Percentiles rank a stretch among this genome's conserved stretches.
Conservation (phyloP, 1,139 yeast species). For the Kodamaea plutei region DNA sequence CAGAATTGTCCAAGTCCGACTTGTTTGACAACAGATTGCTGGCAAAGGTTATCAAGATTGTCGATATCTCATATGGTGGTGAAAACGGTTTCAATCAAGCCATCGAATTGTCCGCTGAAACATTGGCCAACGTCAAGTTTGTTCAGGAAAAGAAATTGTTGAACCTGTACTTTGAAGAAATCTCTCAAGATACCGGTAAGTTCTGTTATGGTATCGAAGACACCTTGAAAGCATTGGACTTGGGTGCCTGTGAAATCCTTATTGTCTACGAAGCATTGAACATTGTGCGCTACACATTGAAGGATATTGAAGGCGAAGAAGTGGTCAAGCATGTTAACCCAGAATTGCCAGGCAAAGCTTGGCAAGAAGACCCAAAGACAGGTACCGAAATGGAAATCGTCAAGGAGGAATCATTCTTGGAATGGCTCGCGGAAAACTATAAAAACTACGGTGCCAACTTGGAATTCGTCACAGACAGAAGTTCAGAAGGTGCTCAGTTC, state of each 20-base stretch:
- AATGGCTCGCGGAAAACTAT: slow-evolving; percentile 97
- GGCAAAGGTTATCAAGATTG: slow-evolving; percentile 84
- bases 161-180: slow-evolving; percentile 89
- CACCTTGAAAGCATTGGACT: slow-evolving; percentile 89
- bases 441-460: slow-evolving; percentile 89
- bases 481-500: slow-evolving; percentile 98
- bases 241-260: slow-evolving; percentile 91
- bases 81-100: slow-evolving; percentile 99
- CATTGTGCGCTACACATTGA: slow-evolving; percentile 76
- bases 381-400: slow-evolving; percentile 87
- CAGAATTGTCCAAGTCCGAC: slow-evolving; percentile 87
- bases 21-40: slow-evolving; percentile 86
- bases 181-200: slow-evolving; percentile 93
- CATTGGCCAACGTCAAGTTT: slow-evolving; percentile 92
- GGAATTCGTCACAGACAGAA: slow-evolving; percentile 94
- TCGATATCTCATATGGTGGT: slow-evolving; percentile 97
- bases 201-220: slow-evolving; percentile 97
- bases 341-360: slow-evolving; percentile 68
- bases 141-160: slow-evolving; percentile 97
- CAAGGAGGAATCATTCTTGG: slow-evolving; percentile 79
- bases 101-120: slow-evolving; percentile 93
- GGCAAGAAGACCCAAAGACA: slow-evolving; percentile 74
- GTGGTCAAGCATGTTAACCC: slow-evolving; percentile 73
- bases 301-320: slow-evolving; percentile 77
- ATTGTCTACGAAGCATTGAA: slow-evolving; percentile 92